Evolutionary conservation across 371 early-diverging fungal species (phyloP), one percentile per base, ranked within the genome.

Genomic region (Choanephora cucurbitarum): DNA sequence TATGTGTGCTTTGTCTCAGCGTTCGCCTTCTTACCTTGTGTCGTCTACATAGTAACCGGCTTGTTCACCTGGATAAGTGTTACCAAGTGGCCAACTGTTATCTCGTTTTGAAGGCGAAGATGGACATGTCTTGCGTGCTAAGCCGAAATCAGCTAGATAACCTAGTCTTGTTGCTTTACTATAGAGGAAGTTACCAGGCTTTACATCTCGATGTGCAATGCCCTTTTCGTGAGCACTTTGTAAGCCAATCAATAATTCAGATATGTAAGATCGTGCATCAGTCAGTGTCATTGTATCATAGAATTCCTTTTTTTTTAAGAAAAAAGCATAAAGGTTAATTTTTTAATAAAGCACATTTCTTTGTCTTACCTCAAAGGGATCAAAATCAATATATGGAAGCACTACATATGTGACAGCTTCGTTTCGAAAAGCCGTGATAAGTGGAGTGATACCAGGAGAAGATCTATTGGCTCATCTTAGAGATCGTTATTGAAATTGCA

Each of bases 121-220:
- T 49, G 47, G 40, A 50, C 28, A 40, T 47, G 55, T 41, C 47
- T 80, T 76, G 72, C 99, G 92, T 6, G 99, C 99, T n/a, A 99
- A 76, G 7, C 99, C 99, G 84, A 99, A 99, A 67, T 99, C 99
- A 11, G 93, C 95, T 15, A 99, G 69, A 14, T 91, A 81, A 5
- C 99, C 99, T 1, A 80, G 85, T 34, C 84, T 79, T 15, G 58
- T 57, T 22, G 67, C 67, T 0, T 72, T 66, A 60, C 91, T 81
- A 66, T 92, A 99, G 9, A 99, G 71, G 69, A 99, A 99, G 62
- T 99, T 99, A 50, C 88, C 85, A 1, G 99, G 99, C 65, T 99
- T 99, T 45, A 99, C 82, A 67, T 99, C 99, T 19, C 99, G 83
- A 56, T 97, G 97, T 40, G 96, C 83, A 41, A 93, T 86, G 1